Evolutionary conservation across 495 filamentous ascomycete genomes (phyloP).

Genomic region (Penicillium goetzii): DNA sequence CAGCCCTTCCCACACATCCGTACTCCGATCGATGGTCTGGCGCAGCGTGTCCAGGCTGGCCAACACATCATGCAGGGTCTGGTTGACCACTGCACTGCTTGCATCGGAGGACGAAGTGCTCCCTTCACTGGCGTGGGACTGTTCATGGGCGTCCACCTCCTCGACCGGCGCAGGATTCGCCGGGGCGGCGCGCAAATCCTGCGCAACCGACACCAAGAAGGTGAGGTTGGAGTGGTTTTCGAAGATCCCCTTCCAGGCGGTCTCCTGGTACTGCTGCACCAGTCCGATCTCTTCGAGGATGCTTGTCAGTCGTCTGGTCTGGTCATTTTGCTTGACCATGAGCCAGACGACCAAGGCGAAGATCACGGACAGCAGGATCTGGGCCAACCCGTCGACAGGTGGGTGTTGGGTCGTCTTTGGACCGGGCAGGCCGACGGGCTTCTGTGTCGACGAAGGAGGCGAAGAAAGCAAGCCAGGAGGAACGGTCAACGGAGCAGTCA

Average conservation of each 20-base stretch:
- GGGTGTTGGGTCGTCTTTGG: background rate
- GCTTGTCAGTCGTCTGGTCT: background rate
- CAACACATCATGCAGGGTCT: slow-evolving; percentile 6
- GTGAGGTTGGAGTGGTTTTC: background rate
- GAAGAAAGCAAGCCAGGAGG: background rate
- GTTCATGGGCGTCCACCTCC: background rate
- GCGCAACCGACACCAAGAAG: background rate
- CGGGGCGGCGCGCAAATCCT: background rate
- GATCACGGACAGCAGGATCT: slow-evolving; percentile 1
- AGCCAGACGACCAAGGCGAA: slow-evolving; percentile 1
- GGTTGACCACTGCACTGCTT: background rate
- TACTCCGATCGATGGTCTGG: background rate
- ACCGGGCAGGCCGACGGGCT: background rate
- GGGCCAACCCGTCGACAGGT: background rate
- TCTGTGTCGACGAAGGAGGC: background rate
- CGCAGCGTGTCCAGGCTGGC: slow-evolving; percentile 7
- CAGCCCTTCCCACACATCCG: background rate
- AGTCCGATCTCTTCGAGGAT: background rate
- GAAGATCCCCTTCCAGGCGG: background rate
- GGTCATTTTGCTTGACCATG: slow-evolving; percentile 1
- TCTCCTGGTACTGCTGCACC: background rate
- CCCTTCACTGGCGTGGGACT: background rate
- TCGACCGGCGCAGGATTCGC: background rate
- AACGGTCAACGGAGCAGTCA: background rate
- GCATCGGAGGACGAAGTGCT: background rate